Evolutionary conservation across 768 basidiomycete genomes (phyloP).

Genomic region (Trametes cingulata): DNA sequence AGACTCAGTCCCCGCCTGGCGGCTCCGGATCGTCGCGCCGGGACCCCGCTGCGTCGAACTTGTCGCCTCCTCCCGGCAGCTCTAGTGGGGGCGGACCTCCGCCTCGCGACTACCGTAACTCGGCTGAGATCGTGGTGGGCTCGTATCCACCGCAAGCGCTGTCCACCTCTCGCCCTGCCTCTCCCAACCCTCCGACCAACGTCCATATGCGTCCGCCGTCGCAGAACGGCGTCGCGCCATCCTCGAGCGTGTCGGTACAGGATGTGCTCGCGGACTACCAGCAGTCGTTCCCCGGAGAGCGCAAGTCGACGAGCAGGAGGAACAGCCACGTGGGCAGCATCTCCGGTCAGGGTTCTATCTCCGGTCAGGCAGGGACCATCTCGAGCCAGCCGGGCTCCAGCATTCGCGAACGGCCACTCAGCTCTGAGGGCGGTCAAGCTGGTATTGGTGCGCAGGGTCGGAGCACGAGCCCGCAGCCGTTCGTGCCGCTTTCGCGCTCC

Average conservation of each 20-base stretch:
- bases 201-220: constrained; percentile 73
- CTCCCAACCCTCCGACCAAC: constrained; percentile 73
- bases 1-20: constrained; percentile 20
- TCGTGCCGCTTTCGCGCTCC: constrained; percentile 43
- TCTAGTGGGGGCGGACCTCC: constrained; percentile 26
- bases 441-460: constrained; percentile 80
- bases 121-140: constrained; percentile 80
- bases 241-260: constrained; percentile 60
- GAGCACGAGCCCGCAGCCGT: constrained; percentile 63
- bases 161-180: constrained; percentile 63
- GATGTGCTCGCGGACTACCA: constrained; percentile 77
- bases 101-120: constrained; percentile 66
- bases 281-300: constrained; percentile 86
- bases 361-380: constrained; percentile 21
- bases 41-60: constrained; percentile 19
- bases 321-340: constrained; percentile 43
- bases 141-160: constrained; percentile 53
- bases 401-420: constrained; percentile 49
- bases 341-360: constrained; percentile 33
- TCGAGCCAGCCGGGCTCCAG: constrained; percentile 21
- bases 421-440: constrained; percentile 62
- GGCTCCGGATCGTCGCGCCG: constrained; percentile 15
- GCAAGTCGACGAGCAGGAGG: constrained; percentile 56
- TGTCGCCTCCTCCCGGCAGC: constrained; percentile 42
- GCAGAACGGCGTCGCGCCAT: constrained; percentile 34